A percentile compares a stretch with the other conserved stretches of the same genome.
Evolutionary conservation across 225 moss, liverwort and hornwort species (phyloP).

Genomic region (Asterella californica): DNA sequence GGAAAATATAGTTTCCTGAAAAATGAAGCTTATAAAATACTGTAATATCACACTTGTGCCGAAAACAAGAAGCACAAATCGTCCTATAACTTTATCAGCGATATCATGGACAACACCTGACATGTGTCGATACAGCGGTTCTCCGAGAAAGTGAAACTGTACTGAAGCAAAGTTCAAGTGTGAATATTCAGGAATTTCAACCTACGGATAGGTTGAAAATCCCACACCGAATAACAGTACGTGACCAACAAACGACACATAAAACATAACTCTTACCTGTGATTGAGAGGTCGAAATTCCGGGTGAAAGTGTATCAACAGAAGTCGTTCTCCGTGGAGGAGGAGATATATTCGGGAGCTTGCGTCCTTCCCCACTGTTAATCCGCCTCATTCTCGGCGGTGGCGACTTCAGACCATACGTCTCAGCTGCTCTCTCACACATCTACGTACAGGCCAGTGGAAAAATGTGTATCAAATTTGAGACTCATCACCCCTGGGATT

Average conservation of each 20-base stretch:
- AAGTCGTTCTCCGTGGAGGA: conserved; percentile 60
- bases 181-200: not conserved
- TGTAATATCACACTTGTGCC: not conserved
- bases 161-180: not conserved
- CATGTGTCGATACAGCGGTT: not conserved
- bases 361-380: conserved; percentile 68
- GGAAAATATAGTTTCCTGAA: too few species aligned
- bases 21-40: too few species aligned
- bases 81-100: not conserved
- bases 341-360: conserved; percentile 53
- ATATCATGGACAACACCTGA: not conserved
- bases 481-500: not conserved
- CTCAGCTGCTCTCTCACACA: conserved; percentile 97
- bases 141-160: not conserved
- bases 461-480: not conserved
- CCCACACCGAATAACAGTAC: too few species aligned
- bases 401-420: conserved; percentile 47
- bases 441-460: conserved; percentile 24
- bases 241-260: not conserved
- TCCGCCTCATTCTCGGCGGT: conserved; percentile 56
- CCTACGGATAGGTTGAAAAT: not conserved
- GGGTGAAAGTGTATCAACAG: conserved; percentile 57
- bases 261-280: conserved; percentile 33
- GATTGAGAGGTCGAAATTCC: conserved; percentile 44
- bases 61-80: not conserved